These are phyloP conservation scores for Populus trichocarpa DNA, from an alignment of 441 rosid genomes.

Conservation along the genomic window DNA sequence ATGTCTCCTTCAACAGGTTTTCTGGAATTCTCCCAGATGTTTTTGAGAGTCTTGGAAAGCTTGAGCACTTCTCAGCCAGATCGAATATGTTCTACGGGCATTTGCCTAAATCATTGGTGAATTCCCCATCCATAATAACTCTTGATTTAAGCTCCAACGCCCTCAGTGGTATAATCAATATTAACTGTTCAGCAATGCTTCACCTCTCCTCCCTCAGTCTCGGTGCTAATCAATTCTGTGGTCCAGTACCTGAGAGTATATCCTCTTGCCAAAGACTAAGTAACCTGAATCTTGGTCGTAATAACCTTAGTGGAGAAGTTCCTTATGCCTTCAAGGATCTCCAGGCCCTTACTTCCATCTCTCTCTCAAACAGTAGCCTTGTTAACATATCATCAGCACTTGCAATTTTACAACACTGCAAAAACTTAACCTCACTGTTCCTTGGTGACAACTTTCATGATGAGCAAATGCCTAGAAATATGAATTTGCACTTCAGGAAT, in stretches of 20 bases:
- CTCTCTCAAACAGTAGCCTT: neutral
- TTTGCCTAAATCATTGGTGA: slow-evolving; percentile 6
- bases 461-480: slow-evolving; percentile 8
- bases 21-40: slow-evolving; percentile 12
- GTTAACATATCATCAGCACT: slow-evolving; percentile 10
- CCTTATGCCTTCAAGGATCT: slow-evolving; percentile 15
- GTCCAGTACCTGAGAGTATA: neutral
- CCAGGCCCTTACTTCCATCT: neutral
- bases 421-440: slow-evolving; percentile 3
- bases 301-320: slow-evolving; percentile 3
- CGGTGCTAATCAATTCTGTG: slow-evolving; percentile 6
- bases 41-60: slow-evolving; percentile 7
- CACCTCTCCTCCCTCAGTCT: neutral
- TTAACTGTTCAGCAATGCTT: slow-evolving; percentile 17
- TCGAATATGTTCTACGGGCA: neutral
- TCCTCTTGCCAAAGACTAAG: slow-evolving; percentile 2
- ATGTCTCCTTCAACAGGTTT: slow-evolving; percentile 9
- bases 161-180: neutral
- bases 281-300: neutral
- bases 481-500: neutral
- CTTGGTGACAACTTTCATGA: neutral
- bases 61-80: neutral
- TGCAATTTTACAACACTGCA: slow-evolving; percentile 8
- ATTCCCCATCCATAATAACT: slow-evolving; percentile 1
- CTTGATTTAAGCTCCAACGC: slow-evolving; percentile 3